A percentile compares a stretch with the other conserved stretches of the same genome.
Evolutionary conservation across 768 basidiomycete genomes (phyloP).

Genomic region (Tricholoma sp.): DNA sequence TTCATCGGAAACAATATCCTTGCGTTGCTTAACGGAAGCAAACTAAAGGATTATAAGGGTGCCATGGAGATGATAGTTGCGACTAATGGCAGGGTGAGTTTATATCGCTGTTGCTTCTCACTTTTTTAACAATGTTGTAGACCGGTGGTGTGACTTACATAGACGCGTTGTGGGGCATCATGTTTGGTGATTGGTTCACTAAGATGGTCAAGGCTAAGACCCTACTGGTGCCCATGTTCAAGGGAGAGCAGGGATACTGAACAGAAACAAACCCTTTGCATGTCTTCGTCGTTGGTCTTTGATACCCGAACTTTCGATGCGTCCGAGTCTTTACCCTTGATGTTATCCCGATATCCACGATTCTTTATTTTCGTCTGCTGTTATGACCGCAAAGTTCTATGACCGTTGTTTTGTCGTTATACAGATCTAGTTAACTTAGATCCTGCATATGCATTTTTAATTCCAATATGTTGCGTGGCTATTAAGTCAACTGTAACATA

Average conservation of each 20-base stretch:
- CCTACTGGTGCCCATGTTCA: constrained; percentile 17
- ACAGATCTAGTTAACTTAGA: neutral
- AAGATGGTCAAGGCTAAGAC: constrained; percentile 33
- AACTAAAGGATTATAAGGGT: constrained; percentile 41
- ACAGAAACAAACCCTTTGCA: neutral
- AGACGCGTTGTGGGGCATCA: constrained; percentile 41
- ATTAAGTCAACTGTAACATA: too few species aligned
- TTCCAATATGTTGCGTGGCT: too few species aligned
- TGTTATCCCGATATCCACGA: too few species aligned
- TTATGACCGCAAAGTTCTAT: too few species aligned
- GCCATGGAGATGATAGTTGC: constrained; percentile 50
- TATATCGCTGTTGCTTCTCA: neutral
- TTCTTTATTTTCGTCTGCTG: too few species aligned
- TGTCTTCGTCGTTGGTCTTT: too few species aligned
- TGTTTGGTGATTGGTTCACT: constrained; percentile 42
- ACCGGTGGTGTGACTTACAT: constrained; percentile 38
- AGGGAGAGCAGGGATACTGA: constrained; percentile 13
- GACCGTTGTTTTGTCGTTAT: too few species aligned
- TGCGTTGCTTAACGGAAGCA: constrained; percentile 31
- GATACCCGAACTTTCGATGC: too few species aligned
- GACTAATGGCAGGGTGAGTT: constrained; percentile 50
- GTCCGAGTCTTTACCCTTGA: too few species aligned
- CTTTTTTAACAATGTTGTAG: constrained; percentile 21
- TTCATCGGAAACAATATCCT: constrained; percentile 48
- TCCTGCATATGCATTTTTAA: neutral